A percentile compares a stretch with the other conserved stretches of the same genome.
phyloP scores from a whole-genome alignment of 2,329 filamentous ascomycete species.

The Fusarium beomiforme region DNA sequence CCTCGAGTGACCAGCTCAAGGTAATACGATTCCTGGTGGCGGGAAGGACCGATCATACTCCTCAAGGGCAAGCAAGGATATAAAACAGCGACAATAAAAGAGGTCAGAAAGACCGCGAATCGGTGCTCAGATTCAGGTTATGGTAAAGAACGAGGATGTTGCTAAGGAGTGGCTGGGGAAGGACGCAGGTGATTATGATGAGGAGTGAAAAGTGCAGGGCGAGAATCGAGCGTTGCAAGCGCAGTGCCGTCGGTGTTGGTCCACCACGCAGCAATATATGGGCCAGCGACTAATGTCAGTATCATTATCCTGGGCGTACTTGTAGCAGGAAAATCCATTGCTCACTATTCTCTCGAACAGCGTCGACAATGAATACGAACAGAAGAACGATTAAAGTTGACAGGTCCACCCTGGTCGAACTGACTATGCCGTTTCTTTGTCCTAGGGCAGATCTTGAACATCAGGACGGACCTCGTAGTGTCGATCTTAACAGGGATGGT shows the following conservation, averaged over 20 bases:
- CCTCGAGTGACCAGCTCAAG: background rate
- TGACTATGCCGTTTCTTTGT: background rate
- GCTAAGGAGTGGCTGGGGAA: background rate
- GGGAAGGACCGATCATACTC: background rate
- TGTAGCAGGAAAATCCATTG: background rate
- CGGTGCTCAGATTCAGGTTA: background rate
- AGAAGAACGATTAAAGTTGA: background rate
- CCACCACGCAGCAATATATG: background rate
- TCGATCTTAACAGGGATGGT: background rate
- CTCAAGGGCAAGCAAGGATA: background rate
- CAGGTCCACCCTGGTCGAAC: background rate
- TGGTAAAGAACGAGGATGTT: background rate
- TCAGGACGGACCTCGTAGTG: background rate
- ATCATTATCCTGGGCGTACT: background rate
- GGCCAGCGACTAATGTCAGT: background rate
- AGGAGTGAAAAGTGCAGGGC: background rate
- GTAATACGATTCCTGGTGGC: background rate
- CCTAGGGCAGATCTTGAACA: background rate
- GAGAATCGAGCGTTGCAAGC: background rate
- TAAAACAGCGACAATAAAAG: background rate
- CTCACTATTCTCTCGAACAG: background rate
- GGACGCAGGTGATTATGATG: background rate
- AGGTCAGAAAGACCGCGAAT: background rate
- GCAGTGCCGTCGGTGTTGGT: background rate
- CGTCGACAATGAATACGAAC: background rate